Evolutionary conservation across 2,329 filamentous ascomycete species (phyloP).

Genomic region (Aspergillus sp.): DNA sequence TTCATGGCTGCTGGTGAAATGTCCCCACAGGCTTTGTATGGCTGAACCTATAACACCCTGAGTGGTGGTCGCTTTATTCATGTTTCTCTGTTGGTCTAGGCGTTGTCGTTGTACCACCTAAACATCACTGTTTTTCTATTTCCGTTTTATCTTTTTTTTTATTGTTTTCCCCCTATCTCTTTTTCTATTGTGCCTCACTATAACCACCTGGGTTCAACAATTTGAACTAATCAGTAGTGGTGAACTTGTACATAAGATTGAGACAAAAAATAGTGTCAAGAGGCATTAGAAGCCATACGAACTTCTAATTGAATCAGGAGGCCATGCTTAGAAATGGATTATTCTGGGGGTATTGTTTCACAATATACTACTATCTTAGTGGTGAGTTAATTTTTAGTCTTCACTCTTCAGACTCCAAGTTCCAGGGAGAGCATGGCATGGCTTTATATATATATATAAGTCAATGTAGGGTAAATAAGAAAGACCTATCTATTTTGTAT

Average conservation of each 20-base stretch:
- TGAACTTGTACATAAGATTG: conserved; percentile 34
- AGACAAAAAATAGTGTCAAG: conserved; percentile 17
- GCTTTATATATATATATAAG: neutral
- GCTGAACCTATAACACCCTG: conserved; percentile 17
- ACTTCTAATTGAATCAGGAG: too few species aligned
- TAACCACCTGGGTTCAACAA: conserved; percentile 4
- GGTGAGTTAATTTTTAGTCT: too few species aligned
- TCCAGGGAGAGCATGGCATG: too few species aligned
- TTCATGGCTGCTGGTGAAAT: conserved; percentile 67
- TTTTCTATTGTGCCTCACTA: conserved; percentile 17
- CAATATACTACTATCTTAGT: too few species aligned
- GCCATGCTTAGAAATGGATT: neutral
- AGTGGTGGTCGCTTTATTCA: conserved; percentile 16
- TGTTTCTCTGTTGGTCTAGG: conserved; percentile 29
- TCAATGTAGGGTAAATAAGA: too few species aligned
- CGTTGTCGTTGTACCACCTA: conserved; percentile 33
- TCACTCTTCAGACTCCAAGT: too few species aligned
- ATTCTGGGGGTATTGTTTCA: conserved; percentile 8
- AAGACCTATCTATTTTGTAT: neutral
- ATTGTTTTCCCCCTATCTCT: conserved; percentile 14
- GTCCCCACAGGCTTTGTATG: conserved; percentile 36
- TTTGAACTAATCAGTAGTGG: conserved; percentile 19
- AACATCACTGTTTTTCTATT: conserved; percentile 21
- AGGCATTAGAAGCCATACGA: too few species aligned
- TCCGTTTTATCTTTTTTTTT: conserved; percentile 15